These are phyloP conservation scores for Angophora floribunda DNA, from an alignment of 345 rosid genomes.

Conservation along the genomic window DNA sequence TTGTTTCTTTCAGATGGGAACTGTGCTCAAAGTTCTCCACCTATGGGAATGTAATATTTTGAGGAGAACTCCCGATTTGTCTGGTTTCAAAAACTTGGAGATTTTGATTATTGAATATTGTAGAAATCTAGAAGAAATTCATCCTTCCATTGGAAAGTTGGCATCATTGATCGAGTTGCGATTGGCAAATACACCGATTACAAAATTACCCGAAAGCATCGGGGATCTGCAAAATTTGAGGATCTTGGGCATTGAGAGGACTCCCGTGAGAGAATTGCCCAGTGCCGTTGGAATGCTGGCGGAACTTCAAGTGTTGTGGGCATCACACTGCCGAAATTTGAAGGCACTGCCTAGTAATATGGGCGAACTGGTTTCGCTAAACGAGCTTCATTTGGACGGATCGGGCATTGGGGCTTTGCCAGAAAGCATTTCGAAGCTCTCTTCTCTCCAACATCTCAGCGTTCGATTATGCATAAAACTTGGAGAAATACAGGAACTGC, in stretches of 20 bases:
- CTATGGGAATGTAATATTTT: accelerated
- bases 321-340: accelerated
- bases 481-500: accelerated
- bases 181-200: accelerated
- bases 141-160: background rate
- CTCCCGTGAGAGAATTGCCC: background rate
- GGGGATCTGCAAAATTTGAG: background rate
- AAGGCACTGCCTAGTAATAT: background rate
- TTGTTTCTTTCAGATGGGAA: too few species aligned
- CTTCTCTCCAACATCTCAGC: background rate
- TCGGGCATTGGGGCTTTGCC: background rate
- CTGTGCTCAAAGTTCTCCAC: too few species aligned
- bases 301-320: accelerated
- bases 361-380: background rate
- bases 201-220: background rate
- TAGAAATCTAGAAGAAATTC: background rate
- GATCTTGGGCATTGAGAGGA: accelerated
- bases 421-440: background rate
- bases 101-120: background rate
- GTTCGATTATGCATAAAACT: too few species aligned
- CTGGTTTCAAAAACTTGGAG: background rate
- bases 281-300: background rate
- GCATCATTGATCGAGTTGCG: accelerated
- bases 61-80: background rate
- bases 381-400: accelerated